phyloP scores from a whole-genome alignment of 345 rosid genomes.

The Heritiera littoralis region DNA sequence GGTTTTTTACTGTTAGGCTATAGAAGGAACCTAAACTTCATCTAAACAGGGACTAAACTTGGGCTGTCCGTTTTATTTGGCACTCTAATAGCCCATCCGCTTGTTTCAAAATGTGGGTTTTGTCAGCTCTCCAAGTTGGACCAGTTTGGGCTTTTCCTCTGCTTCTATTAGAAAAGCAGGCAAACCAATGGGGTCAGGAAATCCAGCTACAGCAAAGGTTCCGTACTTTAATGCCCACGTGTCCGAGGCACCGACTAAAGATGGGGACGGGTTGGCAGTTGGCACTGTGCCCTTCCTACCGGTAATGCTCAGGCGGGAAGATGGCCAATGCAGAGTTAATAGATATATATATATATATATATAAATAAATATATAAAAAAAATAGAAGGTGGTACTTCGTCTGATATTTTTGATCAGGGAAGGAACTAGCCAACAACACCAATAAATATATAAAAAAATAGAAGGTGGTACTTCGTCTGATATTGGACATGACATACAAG shows the following conservation, averaged over 20 bases:
- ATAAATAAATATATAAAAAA: not conserved
- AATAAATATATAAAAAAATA: not conserved
- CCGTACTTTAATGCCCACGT: not conserved
- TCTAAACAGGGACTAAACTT: too few species aligned
- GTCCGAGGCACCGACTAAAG: not conserved
- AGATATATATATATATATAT: too few species aligned
- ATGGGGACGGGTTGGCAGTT: not conserved
- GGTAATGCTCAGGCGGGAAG: not conserved
- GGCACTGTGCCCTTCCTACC: constrained; percentile 13
- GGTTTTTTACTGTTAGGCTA: not conserved
- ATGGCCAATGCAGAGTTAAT: not conserved
- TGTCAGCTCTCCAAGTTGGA: not conserved
- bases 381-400: not conserved
- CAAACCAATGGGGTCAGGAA: not conserved
- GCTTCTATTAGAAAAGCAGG: not conserved
- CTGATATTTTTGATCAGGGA: too few species aligned
- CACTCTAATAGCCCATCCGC: not conserved
- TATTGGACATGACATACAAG: too few species aligned
- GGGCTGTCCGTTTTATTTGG: not conserved
- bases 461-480: not conserved
- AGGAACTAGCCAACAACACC: too few species aligned
- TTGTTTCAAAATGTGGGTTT: not conserved
- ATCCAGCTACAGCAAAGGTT: not conserved
- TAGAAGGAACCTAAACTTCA: not conserved
- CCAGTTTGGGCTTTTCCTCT: not conserved